A percentile compares a stretch with the other conserved stretches of the same genome.
Conservation (phyloP, 73 alveolate genomes). For the Tetrahymena borealis region DNA sequence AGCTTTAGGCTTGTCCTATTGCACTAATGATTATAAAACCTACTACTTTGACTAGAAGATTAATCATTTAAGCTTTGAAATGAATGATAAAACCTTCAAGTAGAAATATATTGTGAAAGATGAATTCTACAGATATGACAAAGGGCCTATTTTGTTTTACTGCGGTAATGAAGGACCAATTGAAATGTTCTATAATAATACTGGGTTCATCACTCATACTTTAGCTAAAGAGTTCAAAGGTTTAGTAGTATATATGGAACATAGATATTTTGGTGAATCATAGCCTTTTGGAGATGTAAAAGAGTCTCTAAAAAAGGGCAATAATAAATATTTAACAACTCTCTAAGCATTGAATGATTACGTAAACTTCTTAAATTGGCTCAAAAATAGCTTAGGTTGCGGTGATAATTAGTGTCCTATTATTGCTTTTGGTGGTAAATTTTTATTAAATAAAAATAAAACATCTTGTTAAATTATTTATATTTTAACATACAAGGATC, state of each 20-base stretch:
- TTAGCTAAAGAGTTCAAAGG: slow-evolving; percentile 46
- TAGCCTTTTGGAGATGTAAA: slow-evolving; percentile 54
- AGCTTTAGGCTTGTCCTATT: not conserved
- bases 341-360: slow-evolving; percentile 57
- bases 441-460: not conserved
- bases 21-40: not conserved
- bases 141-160: slow-evolving; percentile 54
- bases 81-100: not conserved
- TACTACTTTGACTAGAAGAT: not conserved
- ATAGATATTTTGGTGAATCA: slow-evolving; percentile 65
- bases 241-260: slow-evolving; percentile 54
- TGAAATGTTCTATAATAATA: slow-evolving; percentile 47
- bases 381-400: not conserved
- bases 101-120: slow-evolving; percentile 4
- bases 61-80: not conserved
- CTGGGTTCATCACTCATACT: slow-evolving; percentile 46
- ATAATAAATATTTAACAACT: slow-evolving; percentile 43
- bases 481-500: not conserved
- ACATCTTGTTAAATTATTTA: not conserved
- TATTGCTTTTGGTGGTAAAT: slow-evolving; percentile 58
- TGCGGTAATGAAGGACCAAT: slow-evolving; percentile 65
- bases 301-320: slow-evolving; percentile 29
- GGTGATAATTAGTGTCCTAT: slow-evolving; percentile 11
- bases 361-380: slow-evolving; percentile 23
- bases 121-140: not conserved